Percentiles rank a stretch among this genome's conserved stretches.
Evolutionary conservation across 179 eudicot species (phyloP).

Genomic region (Beta corolliflora): DNA sequence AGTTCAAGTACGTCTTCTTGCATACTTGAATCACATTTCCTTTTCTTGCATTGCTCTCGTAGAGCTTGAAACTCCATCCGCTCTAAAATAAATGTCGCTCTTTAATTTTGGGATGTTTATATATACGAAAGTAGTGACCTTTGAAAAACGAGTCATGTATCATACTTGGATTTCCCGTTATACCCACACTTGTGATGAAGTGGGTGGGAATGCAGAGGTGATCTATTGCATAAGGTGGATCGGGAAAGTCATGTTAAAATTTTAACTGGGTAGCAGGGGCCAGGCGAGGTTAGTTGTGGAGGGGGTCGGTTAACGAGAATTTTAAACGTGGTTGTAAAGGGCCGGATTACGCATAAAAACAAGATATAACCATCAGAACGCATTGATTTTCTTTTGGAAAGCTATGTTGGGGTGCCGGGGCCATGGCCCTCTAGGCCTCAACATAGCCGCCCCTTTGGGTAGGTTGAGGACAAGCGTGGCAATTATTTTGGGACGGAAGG

Average conservation of each 20-base stretch:
- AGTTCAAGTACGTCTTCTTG: constrained; percentile 48
- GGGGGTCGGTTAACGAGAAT: too few relatives aligned
- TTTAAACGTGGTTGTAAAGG: too few relatives aligned
- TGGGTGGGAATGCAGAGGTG: not conserved
- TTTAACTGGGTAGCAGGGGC: not conserved
- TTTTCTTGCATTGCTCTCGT: not conserved
- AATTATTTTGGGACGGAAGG: not conserved
- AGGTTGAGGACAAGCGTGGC: not conserved
- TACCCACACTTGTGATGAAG: not conserved
- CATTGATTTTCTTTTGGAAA: too few relatives aligned
- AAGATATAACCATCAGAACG: too few relatives aligned
- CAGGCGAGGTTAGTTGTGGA: too few relatives aligned
- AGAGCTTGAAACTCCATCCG: not conserved
- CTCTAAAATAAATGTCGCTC: not conserved
- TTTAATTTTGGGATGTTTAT: not conserved
- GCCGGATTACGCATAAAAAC: too few relatives aligned
- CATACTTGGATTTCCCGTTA: not conserved
- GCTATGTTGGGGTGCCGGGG: too few relatives aligned
- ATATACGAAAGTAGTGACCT: not conserved
- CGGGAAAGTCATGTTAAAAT: not conserved
- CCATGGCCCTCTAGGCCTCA: too few relatives aligned
- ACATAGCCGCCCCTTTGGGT: too few relatives aligned
- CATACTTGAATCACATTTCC: constrained; percentile 18
- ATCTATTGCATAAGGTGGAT: not conserved
- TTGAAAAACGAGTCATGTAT: not conserved